Conservation (phyloP, 805 yeast genomes). For the Ogataea polymorpha region DNA sequence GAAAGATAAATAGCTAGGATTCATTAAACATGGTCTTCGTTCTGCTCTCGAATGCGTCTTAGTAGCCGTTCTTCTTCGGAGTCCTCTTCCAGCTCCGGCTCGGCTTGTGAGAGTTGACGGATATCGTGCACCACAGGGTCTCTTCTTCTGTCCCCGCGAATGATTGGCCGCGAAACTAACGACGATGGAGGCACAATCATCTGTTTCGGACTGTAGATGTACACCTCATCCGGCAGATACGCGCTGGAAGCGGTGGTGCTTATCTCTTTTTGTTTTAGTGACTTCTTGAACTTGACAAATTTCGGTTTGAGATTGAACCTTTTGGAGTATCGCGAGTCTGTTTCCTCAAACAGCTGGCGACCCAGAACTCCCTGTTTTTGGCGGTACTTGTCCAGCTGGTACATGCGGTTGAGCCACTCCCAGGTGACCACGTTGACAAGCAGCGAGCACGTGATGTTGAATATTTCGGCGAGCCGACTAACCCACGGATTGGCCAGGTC, state of each 20-base stretch:
- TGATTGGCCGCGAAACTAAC: not conserved
- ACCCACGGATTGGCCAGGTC: constrained; percentile 77
- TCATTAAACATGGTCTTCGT: constrained; percentile 2
- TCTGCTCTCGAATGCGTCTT: not conserved
- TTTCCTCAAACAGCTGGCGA: constrained; percentile 71
- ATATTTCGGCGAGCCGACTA: constrained; percentile 68
- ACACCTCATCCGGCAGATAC: constrained; percentile 30
- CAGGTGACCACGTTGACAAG: constrained; percentile 72
- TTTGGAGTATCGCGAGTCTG: constrained; percentile 1
- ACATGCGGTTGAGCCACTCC: constrained; percentile 79
- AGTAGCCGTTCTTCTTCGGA: not conserved
- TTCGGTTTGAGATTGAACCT: constrained; percentile 14
- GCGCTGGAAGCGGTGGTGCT: not conserved
- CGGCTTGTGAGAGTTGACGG: not conserved
- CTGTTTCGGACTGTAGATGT: constrained; percentile 41
- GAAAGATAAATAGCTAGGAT: constrained; percentile 15
- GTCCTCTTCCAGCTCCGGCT: not conserved
- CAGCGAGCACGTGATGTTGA: constrained; percentile 68
- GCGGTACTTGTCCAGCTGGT: constrained; percentile 50
- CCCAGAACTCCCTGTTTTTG: constrained; percentile 76
- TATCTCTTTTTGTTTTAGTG: not conserved
- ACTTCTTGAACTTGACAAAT: constrained; percentile 3
- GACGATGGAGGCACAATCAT: constrained; percentile 35
- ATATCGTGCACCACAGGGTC: constrained; percentile 4
- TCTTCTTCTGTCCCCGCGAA: constrained; percentile 1